These are phyloP conservation scores for Botryotinia calthae DNA, from an alignment of 2,329 filamentous ascomycete genomes.

Conservation along the genomic window DNA sequence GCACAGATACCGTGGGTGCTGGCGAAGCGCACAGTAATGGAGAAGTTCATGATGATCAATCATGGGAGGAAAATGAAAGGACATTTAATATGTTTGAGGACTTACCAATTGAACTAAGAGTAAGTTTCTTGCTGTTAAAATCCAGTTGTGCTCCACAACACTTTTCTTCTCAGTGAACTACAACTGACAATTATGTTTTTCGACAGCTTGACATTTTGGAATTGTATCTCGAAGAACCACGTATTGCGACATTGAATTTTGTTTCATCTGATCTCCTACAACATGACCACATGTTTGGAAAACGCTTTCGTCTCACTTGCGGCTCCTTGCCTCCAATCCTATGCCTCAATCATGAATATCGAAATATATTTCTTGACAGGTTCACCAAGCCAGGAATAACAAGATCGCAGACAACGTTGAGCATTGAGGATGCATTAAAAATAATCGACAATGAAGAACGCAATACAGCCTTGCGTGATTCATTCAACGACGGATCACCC, in stretches of 20 bases:
- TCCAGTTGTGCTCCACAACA: fast-evolving
- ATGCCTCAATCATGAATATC: constrained; percentile 3
- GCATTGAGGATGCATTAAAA: neutral
- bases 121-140: neutral
- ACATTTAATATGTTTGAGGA: neutral
- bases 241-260: neutral
- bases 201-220: neutral
- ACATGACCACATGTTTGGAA: neutral
- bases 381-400: neutral
- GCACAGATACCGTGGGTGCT: fast-evolving
- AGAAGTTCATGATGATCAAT: too few relatives aligned
- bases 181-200: neutral
- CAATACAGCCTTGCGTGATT: neutral
- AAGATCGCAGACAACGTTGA: neutral
- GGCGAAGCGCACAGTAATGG: neutral
- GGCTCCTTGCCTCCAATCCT: neutral
- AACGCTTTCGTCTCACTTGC: neutral
- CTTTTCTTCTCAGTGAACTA: fast-evolving
- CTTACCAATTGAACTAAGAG: neutral
- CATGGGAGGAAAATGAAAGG: neutral
- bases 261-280: neutral
- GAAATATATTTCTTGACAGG: neutral
- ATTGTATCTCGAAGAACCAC: neutral
- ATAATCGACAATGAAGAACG: neutral
- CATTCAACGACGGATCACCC: neutral